Evolutionary conservation across 2,329 filamentous ascomycete species (phyloP), one percentile per base, ranked within the genome.

Genomic region (Rhinocladiella similis): DNA sequence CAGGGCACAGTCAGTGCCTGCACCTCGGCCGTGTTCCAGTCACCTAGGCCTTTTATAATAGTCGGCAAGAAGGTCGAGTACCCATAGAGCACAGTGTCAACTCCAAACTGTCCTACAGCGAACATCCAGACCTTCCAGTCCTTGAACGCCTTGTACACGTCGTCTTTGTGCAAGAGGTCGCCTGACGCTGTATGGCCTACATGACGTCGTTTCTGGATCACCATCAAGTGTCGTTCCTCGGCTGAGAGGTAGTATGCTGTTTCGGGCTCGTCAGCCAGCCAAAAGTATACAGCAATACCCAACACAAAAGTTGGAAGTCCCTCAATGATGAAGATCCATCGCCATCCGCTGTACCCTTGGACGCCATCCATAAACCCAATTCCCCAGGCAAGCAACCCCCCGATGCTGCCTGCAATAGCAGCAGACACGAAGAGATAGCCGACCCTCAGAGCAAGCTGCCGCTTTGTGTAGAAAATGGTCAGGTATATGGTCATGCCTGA

Each of bases 51-150:
- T 41, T 83, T 77, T 69, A 93, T 90, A 62, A 93, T 92, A 3
- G 88, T 91, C 0, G 89, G 89, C 43, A 93, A 73, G 67, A 92
- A 92, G 0, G 87, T 91, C 48, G 84, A 87, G 70, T 85, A 91
- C 3, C 88, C 87, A 66, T 92, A 92, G 0, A 92, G 77, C 83
- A 91, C 88, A 1, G 86, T 89, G 66, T 91, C 87, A 14, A 81
- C 80, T 3, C 88, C 87, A 67, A 91, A 91, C 68, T 90, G 87
- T 4, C 78, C 87, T 36, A 84, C 70, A 61, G 80, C 86, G 68
- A 91, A 91, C 1, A 80, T 73, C 79, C 85, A 90, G 20, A 90
- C 83, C 68, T 88, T 91, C 87, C 87, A 91, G 70, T 93, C 89
- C 61, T 77, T 80, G 57, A 89, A 83, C 0, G 85, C 87, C 53